Base-by-base conservation (phyloP, 441 rosid species). In the Bruguiera hainesii region DNA sequence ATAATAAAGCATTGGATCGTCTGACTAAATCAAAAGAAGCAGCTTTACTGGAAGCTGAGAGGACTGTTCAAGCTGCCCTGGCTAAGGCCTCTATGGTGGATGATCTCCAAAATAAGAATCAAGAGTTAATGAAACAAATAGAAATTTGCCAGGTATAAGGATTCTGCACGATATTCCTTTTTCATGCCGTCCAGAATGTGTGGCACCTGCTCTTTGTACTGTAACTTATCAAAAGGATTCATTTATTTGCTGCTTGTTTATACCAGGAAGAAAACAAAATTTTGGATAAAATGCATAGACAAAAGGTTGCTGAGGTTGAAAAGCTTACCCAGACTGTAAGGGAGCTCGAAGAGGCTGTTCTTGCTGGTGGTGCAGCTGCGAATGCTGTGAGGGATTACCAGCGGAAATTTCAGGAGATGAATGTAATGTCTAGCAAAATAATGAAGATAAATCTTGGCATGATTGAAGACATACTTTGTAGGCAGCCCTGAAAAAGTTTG, bases 291-390 rank as follows among this genome's bases (percentile, higher is more conserved):
- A 87, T 94, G 99, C 96, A 94, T 60, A 76, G 96, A 63, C 98
- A 88, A 78, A 94, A 94, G 80, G 97, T 94, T 82, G 98, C 98
- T 10, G 99, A 94, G 84, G 99, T 94, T 67, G 99, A 94, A 81
- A 94, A 91, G 84, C 94, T 94, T 65, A 89, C 98, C 52, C 99
- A 91, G 81, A 91, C 96, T 66, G 99, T 94, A 56, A 80, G 98
- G 48, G 99, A 94, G 81, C 89, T 94, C 50, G 99, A 94, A 83
- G 98, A 91, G 85, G 93, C 98, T 66, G 99, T 94, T 80, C 97
- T 94, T 81, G 97, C 99, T 51, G 99, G 99, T 64, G 99, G 98
- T 64, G 99, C 97, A 53, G 97, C 99, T 71, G 99, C 98, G 55
- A 94, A 94, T 70, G 97, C 99, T 59, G 99, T 94, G 74, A 84